These are phyloP conservation scores for Pichia membranifaciens DNA, from an alignment of 805 yeast species.

Conservation along the genomic window DNA sequence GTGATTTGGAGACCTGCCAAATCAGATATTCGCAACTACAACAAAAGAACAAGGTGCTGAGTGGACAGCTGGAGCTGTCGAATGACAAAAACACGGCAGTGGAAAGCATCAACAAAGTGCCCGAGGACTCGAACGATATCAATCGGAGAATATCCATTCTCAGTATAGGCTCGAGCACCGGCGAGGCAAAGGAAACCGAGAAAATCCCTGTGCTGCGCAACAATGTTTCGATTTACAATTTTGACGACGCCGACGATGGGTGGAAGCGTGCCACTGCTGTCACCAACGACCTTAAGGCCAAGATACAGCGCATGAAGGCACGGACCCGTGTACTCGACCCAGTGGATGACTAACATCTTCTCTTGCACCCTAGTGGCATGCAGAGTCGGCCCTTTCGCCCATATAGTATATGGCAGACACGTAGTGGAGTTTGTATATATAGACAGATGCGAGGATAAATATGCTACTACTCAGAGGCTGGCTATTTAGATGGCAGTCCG, in stretches of 20 bases:
- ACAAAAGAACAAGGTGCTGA: conserved; percentile 18
- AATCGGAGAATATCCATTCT: conserved; percentile 30
- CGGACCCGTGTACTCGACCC: conserved; percentile 30
- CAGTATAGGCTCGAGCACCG: conserved; percentile 24
- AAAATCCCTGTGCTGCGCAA: conserved; percentile 11
- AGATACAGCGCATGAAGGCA: conserved; percentile 87
- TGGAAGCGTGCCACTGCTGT: conserved; percentile 92
- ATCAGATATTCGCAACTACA: conserved; percentile 35
- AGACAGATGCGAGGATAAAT: too few species aligned
- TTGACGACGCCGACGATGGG: conserved; percentile 53
- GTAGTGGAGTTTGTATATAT: too few species aligned
- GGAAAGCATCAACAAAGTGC: neutral
- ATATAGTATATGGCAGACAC: neutral
- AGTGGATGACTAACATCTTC: conserved; percentile 1
- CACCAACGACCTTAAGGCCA: conserved; percentile 74
- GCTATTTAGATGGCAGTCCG: too few species aligned
- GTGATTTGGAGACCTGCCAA: conserved; percentile 57
- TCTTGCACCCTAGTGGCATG: too few species aligned
- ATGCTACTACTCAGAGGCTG: too few species aligned
- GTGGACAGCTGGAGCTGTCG: conserved; percentile 12
- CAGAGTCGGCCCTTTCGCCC: too few species aligned
- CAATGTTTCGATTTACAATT: conserved; percentile 24
- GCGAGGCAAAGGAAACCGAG: conserved; percentile 12
- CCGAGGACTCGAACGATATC: conserved; percentile 21
- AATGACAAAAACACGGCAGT: conserved; percentile 4